Percentiles rank a stretch among this genome's conserved stretches.
These are phyloP conservation scores for Endoconidiophora laricicola DNA, from an alignment of 2,329 filamentous ascomycete genomes.

Conservation along the genomic window DNA sequence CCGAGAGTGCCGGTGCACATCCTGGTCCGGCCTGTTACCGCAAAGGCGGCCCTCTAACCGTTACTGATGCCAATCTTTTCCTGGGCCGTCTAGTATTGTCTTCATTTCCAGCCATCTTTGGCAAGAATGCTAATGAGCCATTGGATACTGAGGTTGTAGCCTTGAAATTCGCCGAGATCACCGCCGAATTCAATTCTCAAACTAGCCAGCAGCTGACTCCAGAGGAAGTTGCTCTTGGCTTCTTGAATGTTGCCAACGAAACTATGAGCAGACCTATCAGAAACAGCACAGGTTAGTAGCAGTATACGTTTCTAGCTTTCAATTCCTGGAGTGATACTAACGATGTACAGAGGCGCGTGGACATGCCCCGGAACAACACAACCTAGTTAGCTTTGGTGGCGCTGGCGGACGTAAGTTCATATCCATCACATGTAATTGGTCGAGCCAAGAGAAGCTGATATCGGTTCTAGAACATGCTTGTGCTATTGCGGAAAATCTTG, in stretches of 20 bases:
- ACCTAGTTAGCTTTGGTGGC: conserved; percentile 22
- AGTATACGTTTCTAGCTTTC: conserved; percentile 42
- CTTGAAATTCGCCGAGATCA: conserved; percentile 26
- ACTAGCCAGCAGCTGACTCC: conserved; percentile 19
- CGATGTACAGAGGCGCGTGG: conserved; percentile 34
- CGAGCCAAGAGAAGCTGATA: not conserved
- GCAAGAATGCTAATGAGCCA: conserved; percentile 43
- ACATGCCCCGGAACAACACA: conserved; percentile 21
- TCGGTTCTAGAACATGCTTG: conserved; percentile 28
- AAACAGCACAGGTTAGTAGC: conserved; percentile 35
- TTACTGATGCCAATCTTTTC: conserved; percentile 56
- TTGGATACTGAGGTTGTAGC: conserved; percentile 26
- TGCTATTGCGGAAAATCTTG: conserved; percentile 26
- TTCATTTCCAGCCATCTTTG: conserved; percentile 58
- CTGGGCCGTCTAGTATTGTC: conserved; percentile 42
- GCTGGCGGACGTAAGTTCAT: conserved; percentile 8
- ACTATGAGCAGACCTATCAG: conserved; percentile 63
- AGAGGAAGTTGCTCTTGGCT: conserved; percentile 44
- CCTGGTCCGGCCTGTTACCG: conserved; percentile 57
- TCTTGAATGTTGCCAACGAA: conserved; percentile 60
- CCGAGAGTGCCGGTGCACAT: conserved; percentile 54
- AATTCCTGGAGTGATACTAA: conserved; percentile 51
- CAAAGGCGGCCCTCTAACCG: conserved; percentile 52
- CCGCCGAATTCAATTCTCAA: conserved; percentile 20
- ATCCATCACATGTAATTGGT: not conserved